Evolutionary conservation across 257 asterid species (phyloP), one percentile per base, ranked within the genome.

Genomic region (Pogostemon cablin): DNA sequence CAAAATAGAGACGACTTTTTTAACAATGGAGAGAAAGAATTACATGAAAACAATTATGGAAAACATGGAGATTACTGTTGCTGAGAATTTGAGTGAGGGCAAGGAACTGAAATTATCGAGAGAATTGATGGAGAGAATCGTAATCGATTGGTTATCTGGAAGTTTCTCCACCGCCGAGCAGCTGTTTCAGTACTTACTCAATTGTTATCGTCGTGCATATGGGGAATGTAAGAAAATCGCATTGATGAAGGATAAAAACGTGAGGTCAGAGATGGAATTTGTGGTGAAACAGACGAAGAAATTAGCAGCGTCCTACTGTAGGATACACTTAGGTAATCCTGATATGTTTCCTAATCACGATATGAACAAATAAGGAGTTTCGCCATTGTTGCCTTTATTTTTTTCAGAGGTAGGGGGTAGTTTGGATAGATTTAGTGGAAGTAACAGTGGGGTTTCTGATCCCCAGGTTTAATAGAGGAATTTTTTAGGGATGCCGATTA

Each of bases 11-110:
- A n/a, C n/a, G n/a, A n/a, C n/a, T n/a, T n/a, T n/a, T n/a, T n/a
- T n/a, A n/a, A n/a, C n/a, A n/a, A n/a, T n/a, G n/a, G n/a, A n/a
- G n/a, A n/a, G n/a, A n/a, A n/a, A n/a, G n/a, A n/a, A n/a, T n/a
- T n/a, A n/a, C n/a, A n/a, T n/a, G n/a, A n/a, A n/a, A n/a, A n/a
- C n/a, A n/a, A n/a, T n/a, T n/a, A n/a, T n/a, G n/a, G n/a, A n/a
- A n/a, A n/a, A n/a, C n/a, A n/a, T 91, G 42, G 95, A 91, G 77
- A 77, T 82, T 84, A 72, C 97, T 3, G 99, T 98, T 2, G 97
- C 95, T 1, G 98, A 95, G 86, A 71, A 91, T 62, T 58, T 95
- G 70, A 89, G 95, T 73, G 98, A 95, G 85, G 93, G 92, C 0
- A 89, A 80, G 76, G 93, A 86, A 34, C 84, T 95, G 75, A 84